Base-by-base conservation (phyloP, 1,139 yeast species). In the Debaryomycetaceae sp. region DNA sequence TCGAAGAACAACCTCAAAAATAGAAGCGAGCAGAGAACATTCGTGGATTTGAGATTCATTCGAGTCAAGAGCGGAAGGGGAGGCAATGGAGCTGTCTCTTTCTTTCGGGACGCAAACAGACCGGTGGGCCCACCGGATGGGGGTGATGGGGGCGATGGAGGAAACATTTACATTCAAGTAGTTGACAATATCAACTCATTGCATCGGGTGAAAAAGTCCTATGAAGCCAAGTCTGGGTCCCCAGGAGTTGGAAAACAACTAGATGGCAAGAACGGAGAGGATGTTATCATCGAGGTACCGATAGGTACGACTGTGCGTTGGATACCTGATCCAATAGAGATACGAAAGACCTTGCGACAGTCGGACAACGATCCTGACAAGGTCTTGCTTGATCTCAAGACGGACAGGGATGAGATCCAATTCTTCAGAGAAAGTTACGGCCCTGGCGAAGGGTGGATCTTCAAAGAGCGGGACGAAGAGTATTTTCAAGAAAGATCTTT, bases 111-210 rank as follows among this genome's bases (percentile, higher is more conserved):
- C 55, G 88, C 96, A 1, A 87, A 90, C 42, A 70, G 88, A 38
- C 76, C 96, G 0, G 75, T 77, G 17, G 99, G 99, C 0, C 98
- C 99, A 0, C 96, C 99, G 0, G 96, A 91, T 63, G 99, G 99
- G 23, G 99, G 99, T 13, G 98, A 93, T 64, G 99, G 99, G 23
- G 99, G 99, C 5, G 71, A 75, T 49, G 99, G 99, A 9, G 99
- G 99, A 1, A 77, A 86, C 44, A 78, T 93, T 3, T 91, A 85
- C 59, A 78, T 93, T 5, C 87, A 83, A 59, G 96, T 96, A 2
- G 83, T 85, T 2, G 81, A 79, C 38, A 87, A 86, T 13, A 57
- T 85, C 44, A 78, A 83, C 35, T 83, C 93, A 1, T 66, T 93
- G 48, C 91, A 89, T 56, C 80, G 82, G 51, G 59, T 93, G 23